Conservation (phyloP, 2,329 filamentous ascomycete genomes). For the Dryadomyces quercus-mongolicae region DNA sequence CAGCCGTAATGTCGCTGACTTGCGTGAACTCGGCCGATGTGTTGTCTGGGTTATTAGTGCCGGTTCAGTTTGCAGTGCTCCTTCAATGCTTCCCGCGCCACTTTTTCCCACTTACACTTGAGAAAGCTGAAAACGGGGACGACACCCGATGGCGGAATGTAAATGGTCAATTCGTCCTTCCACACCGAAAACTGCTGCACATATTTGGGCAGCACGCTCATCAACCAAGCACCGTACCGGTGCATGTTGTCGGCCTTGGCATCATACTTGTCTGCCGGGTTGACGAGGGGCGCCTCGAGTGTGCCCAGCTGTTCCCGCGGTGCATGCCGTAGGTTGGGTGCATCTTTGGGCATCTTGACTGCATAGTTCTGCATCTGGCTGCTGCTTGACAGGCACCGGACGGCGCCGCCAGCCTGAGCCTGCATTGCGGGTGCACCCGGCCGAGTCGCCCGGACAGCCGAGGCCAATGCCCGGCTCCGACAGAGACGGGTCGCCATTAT, state of each 20-base stretch:
- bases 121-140: conserved; percentile 89
- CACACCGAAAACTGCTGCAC: conserved; percentile 98
- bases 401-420: conserved; percentile 10
- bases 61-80: not conserved
- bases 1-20: conserved; percentile 81
- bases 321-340: conserved; percentile 55
- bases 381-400: conserved; percentile 39
- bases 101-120: conserved; percentile 43
- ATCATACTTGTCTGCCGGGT: conserved; percentile 86
- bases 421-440: conserved; percentile 18
- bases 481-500: conserved; percentile 49
- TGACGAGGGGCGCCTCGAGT: conserved; percentile 69
- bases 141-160: conserved; percentile 78
- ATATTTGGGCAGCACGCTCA: conserved; percentile 95
- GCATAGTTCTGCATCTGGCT: conserved; percentile 28
- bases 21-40: conserved; percentile 95
- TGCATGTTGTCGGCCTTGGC: conserved; percentile 81
- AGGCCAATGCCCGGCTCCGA: conserved; percentile 42
- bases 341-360: conserved; percentile 48
- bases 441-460: conserved; percentile 41
- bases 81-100: not conserved
- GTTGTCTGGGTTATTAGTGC: conserved; percentile 50
- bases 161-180: conserved; percentile 97
- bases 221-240: conserved; percentile 90
- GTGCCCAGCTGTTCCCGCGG: conserved; percentile 44